Evolutionary conservation across 208 protist genomes (phyloP).

Genomic region (Acanthamoeba castellanii): DNA sequence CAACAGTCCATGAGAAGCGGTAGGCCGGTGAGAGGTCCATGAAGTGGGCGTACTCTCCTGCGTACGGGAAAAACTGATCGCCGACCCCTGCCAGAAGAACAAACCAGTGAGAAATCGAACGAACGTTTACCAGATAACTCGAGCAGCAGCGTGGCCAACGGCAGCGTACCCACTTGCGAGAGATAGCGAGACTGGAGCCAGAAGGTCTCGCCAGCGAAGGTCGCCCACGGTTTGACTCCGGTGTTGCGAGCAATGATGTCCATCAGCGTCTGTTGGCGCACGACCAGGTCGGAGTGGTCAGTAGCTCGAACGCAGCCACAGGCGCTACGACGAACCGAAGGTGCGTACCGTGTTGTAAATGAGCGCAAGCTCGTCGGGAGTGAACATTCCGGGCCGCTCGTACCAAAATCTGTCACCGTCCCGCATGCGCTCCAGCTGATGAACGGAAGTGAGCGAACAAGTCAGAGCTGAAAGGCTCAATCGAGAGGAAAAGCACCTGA

Average conservation of each 20-base stretch:
- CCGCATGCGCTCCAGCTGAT: slow-evolving; percentile 73
- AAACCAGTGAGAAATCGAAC: no score
- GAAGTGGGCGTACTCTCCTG: slow-evolving; percentile 21
- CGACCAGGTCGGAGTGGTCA: no score
- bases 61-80: slow-evolving; percentile 36
- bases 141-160: no score
- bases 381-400: slow-evolving; percentile 65
- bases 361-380: background rate
- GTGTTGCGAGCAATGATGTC: slow-evolving; percentile 27
- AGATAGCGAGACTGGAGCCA: slow-evolving; percentile 36
- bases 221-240: background rate
- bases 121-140: background rate
- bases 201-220: slow-evolving; percentile 17
- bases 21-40: slow-evolving; percentile 43
- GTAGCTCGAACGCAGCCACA: background rate
- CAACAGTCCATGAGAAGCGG: slow-evolving; percentile 48
- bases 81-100: background rate
- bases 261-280: slow-evolving; percentile 30
- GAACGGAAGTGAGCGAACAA: background rate
- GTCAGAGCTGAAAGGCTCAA: background rate
- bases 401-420: slow-evolving; percentile 78
- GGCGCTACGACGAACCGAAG: background rate
- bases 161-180: background rate
- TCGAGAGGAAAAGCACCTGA: background rate
- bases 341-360: slow-evolving; percentile 58